Conservation (phyloP, 331 rosid genomes). For the Malus hybrid region DNA sequence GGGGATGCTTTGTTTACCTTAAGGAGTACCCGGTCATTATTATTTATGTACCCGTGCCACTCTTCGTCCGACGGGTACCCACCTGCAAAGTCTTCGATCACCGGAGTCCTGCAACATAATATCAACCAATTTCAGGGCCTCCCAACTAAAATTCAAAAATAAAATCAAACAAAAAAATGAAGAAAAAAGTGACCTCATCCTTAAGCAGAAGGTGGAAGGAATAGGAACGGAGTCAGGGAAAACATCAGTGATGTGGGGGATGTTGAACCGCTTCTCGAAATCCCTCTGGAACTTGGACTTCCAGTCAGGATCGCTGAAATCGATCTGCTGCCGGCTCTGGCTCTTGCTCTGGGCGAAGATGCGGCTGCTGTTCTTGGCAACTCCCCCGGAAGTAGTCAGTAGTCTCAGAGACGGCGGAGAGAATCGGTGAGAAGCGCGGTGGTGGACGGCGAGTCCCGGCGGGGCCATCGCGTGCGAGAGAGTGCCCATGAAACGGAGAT, state of each 20-base stretch:
- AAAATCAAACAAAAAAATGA: neutral
- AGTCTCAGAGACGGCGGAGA: slow-evolving; percentile 6
- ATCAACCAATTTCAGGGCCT: neutral
- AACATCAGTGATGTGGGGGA: slow-evolving; percentile 76
- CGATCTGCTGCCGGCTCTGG: slow-evolving; percentile 31
- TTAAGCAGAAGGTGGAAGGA: slow-evolving; percentile 93
- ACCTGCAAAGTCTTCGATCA: slow-evolving; percentile 46
- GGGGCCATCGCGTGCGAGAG: slow-evolving; percentile 51
- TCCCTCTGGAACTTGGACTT: slow-evolving; percentile 66
- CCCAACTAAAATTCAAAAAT: neutral
- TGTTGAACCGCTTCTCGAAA: slow-evolving; percentile 63
- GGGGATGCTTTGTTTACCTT: slow-evolving; percentile 39
- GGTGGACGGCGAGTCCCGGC: slow-evolving; percentile 18
- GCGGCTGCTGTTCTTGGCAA: slow-evolving; percentile 1
- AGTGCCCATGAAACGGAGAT: slow-evolving; percentile 49
- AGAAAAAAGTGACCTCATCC: slow-evolving; percentile 53
- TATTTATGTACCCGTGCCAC: slow-evolving; percentile 94
- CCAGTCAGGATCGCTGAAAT: slow-evolving; percentile 84
- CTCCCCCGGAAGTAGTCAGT: neutral
- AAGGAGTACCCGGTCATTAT: slow-evolving; percentile 89
- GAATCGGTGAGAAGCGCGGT: slow-evolving; percentile 15
- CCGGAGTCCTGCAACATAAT: slow-evolving; percentile 53
- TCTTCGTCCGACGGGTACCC: slow-evolving; percentile 80
- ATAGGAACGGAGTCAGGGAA: slow-evolving; percentile 54
- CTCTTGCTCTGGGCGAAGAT: slow-evolving; percentile 23